Evolutionary conservation across 352 stramenopile genomes (phyloP).

Genomic region (Peronosclerospora sorghi): DNA sequence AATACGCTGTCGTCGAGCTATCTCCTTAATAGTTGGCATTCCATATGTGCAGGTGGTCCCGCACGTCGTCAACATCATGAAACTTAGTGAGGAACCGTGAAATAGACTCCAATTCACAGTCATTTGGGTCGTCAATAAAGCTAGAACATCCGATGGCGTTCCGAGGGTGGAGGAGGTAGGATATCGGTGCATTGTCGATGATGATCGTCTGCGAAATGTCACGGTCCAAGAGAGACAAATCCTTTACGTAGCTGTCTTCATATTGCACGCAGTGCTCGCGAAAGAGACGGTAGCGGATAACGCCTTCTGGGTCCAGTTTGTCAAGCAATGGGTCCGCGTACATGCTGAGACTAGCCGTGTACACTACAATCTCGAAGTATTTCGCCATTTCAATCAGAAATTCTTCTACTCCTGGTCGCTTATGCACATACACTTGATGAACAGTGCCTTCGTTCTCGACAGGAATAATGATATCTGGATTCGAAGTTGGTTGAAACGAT

Average conservation of each 20-base stretch:
- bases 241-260: constrained; percentile 95
- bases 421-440: constrained; percentile 86
- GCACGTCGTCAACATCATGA: constrained; percentile 45
- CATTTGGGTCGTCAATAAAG: constrained; percentile 86
- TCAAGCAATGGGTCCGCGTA: constrained; percentile 97
- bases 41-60: constrained; percentile 61
- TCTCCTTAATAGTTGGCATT: constrained; percentile 40
- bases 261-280: constrained; percentile 94
- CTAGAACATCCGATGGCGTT: constrained; percentile 74
- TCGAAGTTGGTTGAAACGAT: constrained; percentile 89
- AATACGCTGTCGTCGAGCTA: no score
- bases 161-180: constrained; percentile 95
- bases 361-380: constrained; percentile 97
- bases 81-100: constrained; percentile 49
- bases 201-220: constrained; percentile 93
- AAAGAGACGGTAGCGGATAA: constrained; percentile 87
- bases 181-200: constrained; percentile 98
- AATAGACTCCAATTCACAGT: constrained; percentile 85
- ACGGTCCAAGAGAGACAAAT: constrained; percentile 90
- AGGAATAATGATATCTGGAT: constrained; percentile 94
- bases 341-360: constrained; percentile 95
- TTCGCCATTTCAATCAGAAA: constrained; percentile 94
- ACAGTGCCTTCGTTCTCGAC: constrained; percentile 90
- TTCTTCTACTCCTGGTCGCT: constrained; percentile 89
- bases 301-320: constrained; percentile 86